These are phyloP conservation scores for Phytopythium cucurbitacearum DNA, from an alignment of 352 stramenopile species.

Conservation along the genomic window DNA sequence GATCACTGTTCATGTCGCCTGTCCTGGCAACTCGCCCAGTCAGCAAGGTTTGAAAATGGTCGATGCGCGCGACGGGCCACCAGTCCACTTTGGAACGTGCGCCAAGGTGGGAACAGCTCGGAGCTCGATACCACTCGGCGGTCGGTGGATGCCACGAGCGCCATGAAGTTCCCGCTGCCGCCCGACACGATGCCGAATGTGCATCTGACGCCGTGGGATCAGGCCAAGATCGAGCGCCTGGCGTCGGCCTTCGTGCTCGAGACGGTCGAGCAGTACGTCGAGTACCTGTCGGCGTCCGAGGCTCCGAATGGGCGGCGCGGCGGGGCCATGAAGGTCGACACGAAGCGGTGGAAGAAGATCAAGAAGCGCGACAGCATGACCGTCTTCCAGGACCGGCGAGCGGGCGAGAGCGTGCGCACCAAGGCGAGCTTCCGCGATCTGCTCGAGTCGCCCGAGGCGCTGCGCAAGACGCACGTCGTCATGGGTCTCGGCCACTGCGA, in stretches of 20 bases:
- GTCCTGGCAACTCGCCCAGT: no score
- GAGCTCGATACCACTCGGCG: not conserved
- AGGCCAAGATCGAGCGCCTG: slow-evolving; percentile 22
- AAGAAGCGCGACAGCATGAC: slow-evolving; percentile 22
- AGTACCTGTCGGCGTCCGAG: slow-evolving; percentile 10
- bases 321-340: slow-evolving; percentile 12
- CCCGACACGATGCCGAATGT: slow-evolving; percentile 16
- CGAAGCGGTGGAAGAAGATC: slow-evolving; percentile 27
- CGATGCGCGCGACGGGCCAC: no score
- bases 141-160: not conserved
- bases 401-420: slow-evolving; percentile 15
- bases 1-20: no score
- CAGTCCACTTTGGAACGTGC: no score
- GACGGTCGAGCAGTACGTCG: slow-evolving; percentile 28
- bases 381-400: slow-evolving; percentile 18
- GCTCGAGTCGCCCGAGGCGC: slow-evolving; percentile 12
- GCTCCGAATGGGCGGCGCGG: not conserved
- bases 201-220: slow-evolving; percentile 11
- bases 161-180: slow-evolving; percentile 30
- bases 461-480: slow-evolving; percentile 25
- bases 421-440: slow-evolving; percentile 23
- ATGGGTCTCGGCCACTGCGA: slow-evolving; percentile 29
- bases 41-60: no score
- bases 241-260: slow-evolving; percentile 22
- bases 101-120: not conserved